Evolutionary conservation across 225 moss, liverwort and hornwort genomes (phyloP), one percentile per base, ranked within the genome.

Genomic region (Marchantia polymorpha): DNA sequence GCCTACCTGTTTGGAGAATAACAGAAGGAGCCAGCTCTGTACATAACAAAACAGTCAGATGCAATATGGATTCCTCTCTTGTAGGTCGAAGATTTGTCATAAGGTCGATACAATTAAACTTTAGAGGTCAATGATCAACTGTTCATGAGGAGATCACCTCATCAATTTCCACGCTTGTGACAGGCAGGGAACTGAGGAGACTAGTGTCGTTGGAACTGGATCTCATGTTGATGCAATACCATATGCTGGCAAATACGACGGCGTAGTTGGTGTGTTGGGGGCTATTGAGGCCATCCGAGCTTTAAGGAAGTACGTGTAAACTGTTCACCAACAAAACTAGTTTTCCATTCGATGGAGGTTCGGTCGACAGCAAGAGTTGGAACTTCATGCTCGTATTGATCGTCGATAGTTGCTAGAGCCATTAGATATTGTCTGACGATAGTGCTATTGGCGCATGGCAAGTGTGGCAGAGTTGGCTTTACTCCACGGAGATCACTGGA

Each of bases 221-320:
- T 99, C 97, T 25, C 97, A 99, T 78, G 92, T 89, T 31, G 97
- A 99, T 65, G 97, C 97, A 0, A 80, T 99, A 68, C 97, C 95
- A 0, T 88, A 84, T 72, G 90, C 97, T 26, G 97, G 97, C 63
- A 99, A 99, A 80, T 99, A 91, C 51, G 97, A 99, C 79, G 97
- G 97, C 2, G 91, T 92, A 19, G 49, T 99, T 67, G 97, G 97
- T 47, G 97, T 99, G 53, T 48, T 99, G 46, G 97, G 97, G 56
- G 91, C 93, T 14, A 93, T 99, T 31, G 90, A 90, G 69, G 97
- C 97, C 31, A 87, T 99, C 47, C 87, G 81, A 52, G 84, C 92
- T 12, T 85, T 99, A 23, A 82, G 84, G 81, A 89, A 72, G 87
- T 87, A 81, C 47, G 78, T 69, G 31, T 19, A 12, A 22, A n/a